A percentile compares a stretch with the other conserved stretches of the same genome.
Conservation (phyloP, 345 rosid genomes). For the Schrenkiella parvula region DNA sequence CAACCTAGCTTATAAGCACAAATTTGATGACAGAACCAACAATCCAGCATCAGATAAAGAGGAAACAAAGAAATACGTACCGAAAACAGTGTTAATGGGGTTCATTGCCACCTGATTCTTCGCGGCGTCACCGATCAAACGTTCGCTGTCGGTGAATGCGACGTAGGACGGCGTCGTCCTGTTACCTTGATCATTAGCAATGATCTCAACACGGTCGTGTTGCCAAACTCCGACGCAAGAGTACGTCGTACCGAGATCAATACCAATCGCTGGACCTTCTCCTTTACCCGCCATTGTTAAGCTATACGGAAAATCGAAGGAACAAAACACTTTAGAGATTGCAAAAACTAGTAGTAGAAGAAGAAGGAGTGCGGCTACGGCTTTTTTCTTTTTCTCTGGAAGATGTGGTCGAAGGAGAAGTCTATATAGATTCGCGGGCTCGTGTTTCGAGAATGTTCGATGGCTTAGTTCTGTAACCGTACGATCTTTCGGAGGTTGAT, state of each 20-base stretch:
- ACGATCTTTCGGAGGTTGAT: neutral
- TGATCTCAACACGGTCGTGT: slow-evolving; percentile 59
- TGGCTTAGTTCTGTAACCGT: neutral
- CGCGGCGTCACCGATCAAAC: slow-evolving; percentile 60
- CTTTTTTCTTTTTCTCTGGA: neutral
- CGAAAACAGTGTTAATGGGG: slow-evolving; percentile 56
- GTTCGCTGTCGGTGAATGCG: slow-evolving; percentile 49
- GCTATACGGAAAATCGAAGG: neutral
- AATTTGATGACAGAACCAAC: neutral
- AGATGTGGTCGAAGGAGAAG: neutral
- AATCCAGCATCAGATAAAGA: neutral
- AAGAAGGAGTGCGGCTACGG: slow-evolving; percentile 1
- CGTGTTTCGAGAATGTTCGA: slow-evolving; percentile 21
- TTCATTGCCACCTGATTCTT: slow-evolving; percentile 70
- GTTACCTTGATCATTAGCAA: slow-evolving; percentile 60
- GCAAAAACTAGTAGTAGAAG: neutral
- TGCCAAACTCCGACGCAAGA: slow-evolving; percentile 66
- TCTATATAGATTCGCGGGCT: neutral
- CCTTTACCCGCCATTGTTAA: slow-evolving; percentile 51
- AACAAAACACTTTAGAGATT: neutral
- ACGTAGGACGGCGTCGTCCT: slow-evolving; percentile 55
- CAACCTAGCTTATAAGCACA: neutral
- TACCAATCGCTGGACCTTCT: slow-evolving; percentile 62
- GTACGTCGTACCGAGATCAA: slow-evolving; percentile 59
- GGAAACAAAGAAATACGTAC: slow-evolving; percentile 23